phyloP scores from a whole-genome alignment of 345 rosid species.

The Raphanus raphanistrum region DNA sequence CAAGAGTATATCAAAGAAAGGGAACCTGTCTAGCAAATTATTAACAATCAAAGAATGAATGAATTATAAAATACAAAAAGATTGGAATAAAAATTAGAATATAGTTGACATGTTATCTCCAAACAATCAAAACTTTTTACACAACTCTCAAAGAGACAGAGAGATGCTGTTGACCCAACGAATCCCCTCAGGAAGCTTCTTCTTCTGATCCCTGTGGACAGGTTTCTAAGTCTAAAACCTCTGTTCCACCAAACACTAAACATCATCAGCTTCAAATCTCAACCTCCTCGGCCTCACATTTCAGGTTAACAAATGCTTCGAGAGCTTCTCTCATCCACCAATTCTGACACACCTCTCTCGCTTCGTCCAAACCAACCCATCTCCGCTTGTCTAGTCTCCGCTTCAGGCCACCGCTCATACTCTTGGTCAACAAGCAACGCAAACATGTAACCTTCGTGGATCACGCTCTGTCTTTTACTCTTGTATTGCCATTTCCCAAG shows the following conservation, averaged over 20 bases:
- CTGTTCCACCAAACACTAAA: conserved; percentile 23
- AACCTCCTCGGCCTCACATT: conserved; percentile 1
- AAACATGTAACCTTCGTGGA: conserved; percentile 55
- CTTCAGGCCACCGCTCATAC: conserved; percentile 58
- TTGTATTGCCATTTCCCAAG: conserved; percentile 56
- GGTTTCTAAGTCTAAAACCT: conserved; percentile 26
- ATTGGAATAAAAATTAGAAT: conserved; percentile 27
- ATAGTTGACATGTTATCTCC: conserved; percentile 25
- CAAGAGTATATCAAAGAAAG: not conserved
- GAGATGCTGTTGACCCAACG: conserved; percentile 7
- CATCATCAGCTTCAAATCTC: conserved; percentile 2
- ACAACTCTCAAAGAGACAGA: conserved; percentile 17
- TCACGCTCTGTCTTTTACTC: conserved; percentile 52
- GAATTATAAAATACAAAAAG: conserved; percentile 16
- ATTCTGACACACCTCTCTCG: conserved; percentile 46
- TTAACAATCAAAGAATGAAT: conserved; percentile 33
- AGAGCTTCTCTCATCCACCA: conserved; percentile 70
- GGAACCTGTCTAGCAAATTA: conserved; percentile 3
- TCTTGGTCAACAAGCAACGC: conserved; percentile 47
- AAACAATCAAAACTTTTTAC: conserved; percentile 27
- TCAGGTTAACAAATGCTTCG: conserved; percentile 44
- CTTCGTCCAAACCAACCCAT: conserved; percentile 58
- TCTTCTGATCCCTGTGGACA: conserved; percentile 15
- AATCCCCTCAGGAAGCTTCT: conserved; percentile 16
- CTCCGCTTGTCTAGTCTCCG: conserved; percentile 39